Evolutionary conservation across 2,329 filamentous ascomycete genomes (phyloP), one percentile per base, ranked within the genome.

Genomic region (Fusarium lyarnte): DNA sequence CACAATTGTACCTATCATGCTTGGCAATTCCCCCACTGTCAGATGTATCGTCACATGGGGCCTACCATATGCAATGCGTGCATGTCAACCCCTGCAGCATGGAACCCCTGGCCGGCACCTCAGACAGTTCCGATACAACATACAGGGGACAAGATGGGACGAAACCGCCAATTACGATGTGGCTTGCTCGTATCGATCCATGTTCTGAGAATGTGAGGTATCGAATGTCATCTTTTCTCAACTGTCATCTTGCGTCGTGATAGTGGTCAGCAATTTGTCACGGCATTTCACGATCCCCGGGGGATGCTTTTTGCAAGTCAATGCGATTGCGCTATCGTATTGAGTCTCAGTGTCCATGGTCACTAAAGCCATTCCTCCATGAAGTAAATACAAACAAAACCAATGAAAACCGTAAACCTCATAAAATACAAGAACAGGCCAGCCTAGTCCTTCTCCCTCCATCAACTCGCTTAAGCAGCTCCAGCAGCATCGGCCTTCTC

Each of bases 401-500:
- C 17, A 29, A 36, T 29, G 25, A 8, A 33, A 46, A 25, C 33
- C 38, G 16, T 49, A 12, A 13, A n/a, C 42, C 60, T 66, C 43
- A 19, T 65, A 35, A 51, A 45, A 58, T 14, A 13, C 33, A 43
- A 66, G 60, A 58, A 66, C 43, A 65, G 63, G 60, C 63, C 60
- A 33, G 63, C 63, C 63, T 39, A 29, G 45, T 66, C 25, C 33
- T 45, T 45, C 13, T 12, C 16, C 25, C 29, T 42, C 17, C 25
- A 49, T 10, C 11, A 14, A 23, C n/a, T 23, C 17, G 14, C 31
- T 53, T 42, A 64, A 8, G 58, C 49, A 4, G 31, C 51, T 19
- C 58, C 29, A n/a, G 59, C 65, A 25, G 70, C 71, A 12, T 60
- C 68, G 27, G 66, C 68, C 45, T 55, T 70, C 60, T 74, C 33